Evolutionary conservation across 192 early-diverging fungal species (phyloP).

Genomic region (Coemansia sp.): DNA sequence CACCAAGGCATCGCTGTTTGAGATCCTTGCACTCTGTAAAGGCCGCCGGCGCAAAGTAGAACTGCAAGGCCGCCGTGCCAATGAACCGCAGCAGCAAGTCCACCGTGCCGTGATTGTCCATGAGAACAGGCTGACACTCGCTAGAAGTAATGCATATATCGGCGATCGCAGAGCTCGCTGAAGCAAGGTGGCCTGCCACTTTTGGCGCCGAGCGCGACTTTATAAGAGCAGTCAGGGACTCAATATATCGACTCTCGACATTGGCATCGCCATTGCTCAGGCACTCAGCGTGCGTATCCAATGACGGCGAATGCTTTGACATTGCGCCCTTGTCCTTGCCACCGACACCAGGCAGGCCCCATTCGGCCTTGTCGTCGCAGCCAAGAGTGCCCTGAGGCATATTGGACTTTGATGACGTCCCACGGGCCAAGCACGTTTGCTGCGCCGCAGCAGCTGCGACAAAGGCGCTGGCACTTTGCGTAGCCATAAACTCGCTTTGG

Average conservation of each 20-base stretch:
- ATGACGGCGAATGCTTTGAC: not conserved
- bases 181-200: not conserved
- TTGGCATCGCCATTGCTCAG: not conserved
- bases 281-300: not conserved
- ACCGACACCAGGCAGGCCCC: not conserved
- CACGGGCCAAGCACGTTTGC: not conserved
- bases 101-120: slow-evolving; percentile 20
- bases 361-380: not conserved
- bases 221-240: not conserved
- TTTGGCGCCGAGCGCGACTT: not conserved
- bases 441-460: not conserved
- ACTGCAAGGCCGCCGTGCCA: not conserved
- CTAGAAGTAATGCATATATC: not conserved
- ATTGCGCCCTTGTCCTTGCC: not conserved
- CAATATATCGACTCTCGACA: not conserved
- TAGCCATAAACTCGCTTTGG: not conserved
- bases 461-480: not conserved
- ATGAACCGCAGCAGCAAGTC: slow-evolving; percentile 35
- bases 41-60: not conserved
- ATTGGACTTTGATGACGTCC: not conserved
- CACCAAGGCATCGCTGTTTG: slow-evolving; percentile 6
- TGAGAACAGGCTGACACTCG: slow-evolving; percentile 14
- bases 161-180: not conserved
- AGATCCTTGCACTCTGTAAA: not conserved
- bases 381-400: not conserved